These are phyloP conservation scores for Phytomonas francai DNA, from an alignment of 208 protist genomes.

Conservation along the genomic window DNA sequence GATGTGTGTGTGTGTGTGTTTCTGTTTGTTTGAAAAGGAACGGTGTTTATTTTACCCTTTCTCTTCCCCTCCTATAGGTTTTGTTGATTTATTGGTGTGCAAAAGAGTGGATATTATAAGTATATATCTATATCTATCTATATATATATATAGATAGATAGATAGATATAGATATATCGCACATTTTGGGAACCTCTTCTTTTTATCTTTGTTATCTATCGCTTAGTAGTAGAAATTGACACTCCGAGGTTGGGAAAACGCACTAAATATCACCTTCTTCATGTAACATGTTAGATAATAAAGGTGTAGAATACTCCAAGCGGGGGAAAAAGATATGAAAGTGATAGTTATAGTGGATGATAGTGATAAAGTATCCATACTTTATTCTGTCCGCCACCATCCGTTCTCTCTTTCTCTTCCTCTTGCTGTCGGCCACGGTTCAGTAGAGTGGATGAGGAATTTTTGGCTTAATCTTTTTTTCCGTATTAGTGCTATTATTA, in stretches of 20 bases:
- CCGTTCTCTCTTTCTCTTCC: not conserved
- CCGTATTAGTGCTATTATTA: not conserved
- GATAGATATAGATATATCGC: not conserved
- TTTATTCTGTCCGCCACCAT: not conserved
- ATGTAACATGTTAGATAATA: not conserved
- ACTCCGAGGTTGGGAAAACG: not conserved
- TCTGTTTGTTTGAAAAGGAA: not conserved
- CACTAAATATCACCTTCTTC: not conserved
- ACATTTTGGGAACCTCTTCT: not conserved
- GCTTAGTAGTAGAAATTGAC: not conserved
- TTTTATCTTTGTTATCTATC: not conserved
- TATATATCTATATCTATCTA: constrained; percentile 1
- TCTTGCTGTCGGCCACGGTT: not conserved
- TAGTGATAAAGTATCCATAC: not conserved
- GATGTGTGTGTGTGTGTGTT: constrained; percentile 6
- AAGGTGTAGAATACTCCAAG: not conserved
- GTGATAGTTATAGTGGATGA: not conserved
- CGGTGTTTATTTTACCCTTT: not conserved
- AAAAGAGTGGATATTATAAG: not conserved
- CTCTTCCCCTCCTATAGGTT: not conserved
- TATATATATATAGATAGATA: not conserved
- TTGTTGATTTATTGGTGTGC: not conserved
- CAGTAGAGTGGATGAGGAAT: not conserved
- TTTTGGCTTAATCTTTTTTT: not conserved
- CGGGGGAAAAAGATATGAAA: not conserved